Conservation (phyloP, 768 basidiomycete species). For the Boletus barrowsii region DNA sequence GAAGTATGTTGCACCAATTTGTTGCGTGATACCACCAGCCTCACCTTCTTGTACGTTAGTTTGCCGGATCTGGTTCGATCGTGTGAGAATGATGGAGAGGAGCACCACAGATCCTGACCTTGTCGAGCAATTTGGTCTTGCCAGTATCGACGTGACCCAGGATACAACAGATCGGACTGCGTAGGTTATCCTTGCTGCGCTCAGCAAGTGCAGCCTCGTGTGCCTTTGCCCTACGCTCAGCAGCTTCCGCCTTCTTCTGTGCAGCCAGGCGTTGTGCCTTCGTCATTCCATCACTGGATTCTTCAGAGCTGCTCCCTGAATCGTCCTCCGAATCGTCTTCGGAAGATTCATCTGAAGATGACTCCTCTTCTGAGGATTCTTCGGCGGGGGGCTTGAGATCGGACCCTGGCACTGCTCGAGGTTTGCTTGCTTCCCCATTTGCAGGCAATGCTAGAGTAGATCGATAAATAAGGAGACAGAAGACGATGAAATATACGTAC, state of each 20-base stretch:
- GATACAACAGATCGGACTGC: slow-evolving; percentile 98
- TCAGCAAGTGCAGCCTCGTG: slow-evolving; percentile 85
- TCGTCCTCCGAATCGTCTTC: slow-evolving; percentile 52
- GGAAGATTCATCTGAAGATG: slow-evolving; percentile 42
- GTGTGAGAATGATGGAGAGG: slow-evolving; percentile 1
- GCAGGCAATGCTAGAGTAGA: slow-evolving; percentile 1
- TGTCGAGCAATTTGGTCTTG: slow-evolving; percentile 96
- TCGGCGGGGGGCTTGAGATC: slow-evolving; percentile 27
- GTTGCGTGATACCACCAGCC: slow-evolving; percentile 99
- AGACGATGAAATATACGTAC: slow-evolving; percentile 9
- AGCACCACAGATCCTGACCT: slow-evolving; percentile 47
- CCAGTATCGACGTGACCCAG: slow-evolving; percentile 99
- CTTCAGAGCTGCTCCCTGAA: slow-evolving; percentile 37
- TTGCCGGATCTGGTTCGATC: slow-evolving; percentile 80
- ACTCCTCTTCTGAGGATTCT: slow-evolving; percentile 30
- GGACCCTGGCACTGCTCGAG: slow-evolving; percentile 24
- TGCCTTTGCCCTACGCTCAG: slow-evolving; percentile 71
- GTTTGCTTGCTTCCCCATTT: slow-evolving; percentile 11
- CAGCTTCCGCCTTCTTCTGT: slow-evolving; percentile 81
- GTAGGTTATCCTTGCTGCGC: slow-evolving; percentile 82
- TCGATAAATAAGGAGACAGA: background rate
- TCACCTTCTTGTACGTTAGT: slow-evolving; percentile 99
- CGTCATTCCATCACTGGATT: slow-evolving; percentile 66
- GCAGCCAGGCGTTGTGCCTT: slow-evolving; percentile 62
- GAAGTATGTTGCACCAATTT: slow-evolving; percentile 99